phyloP scores from a whole-genome alignment of 441 rosid species.

The Hura crepitans region DNA sequence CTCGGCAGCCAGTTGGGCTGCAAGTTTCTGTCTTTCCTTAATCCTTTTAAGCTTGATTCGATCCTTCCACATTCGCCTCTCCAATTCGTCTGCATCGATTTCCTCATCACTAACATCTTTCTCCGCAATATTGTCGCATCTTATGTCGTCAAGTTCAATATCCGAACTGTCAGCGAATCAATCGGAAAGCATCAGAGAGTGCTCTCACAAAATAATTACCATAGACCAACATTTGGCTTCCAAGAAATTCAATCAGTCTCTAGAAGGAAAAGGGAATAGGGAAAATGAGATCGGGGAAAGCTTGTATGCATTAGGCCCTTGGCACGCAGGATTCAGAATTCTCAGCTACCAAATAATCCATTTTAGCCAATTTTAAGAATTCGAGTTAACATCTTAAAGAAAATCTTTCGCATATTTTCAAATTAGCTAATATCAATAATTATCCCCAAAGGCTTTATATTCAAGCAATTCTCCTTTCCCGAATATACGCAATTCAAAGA shows the following conservation, averaged over 20 bases:
- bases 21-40: slow-evolving; percentile 63
- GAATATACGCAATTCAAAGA: not conserved
- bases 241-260: not conserved
- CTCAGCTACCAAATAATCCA: not conserved
- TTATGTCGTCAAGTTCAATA: slow-evolving; percentile 64
- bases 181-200: slow-evolving; percentile 22
- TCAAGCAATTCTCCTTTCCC: not conserved
- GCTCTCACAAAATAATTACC: not conserved
- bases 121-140: slow-evolving; percentile 75
- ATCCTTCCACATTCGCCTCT: slow-evolving; percentile 97
- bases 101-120: slow-evolving; percentile 99
- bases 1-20: slow-evolving; percentile 56
- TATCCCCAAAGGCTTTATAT: not conserved
- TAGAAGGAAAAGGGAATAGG: not conserved
- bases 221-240: not conserved
- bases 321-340: not conserved
- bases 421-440: not conserved
- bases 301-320: not conserved
- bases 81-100: slow-evolving; percentile 77
- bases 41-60: slow-evolving; percentile 76
- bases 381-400: not conserved
- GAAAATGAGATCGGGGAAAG: too few relatives aligned
- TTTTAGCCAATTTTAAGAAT: not conserved
- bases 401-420: not conserved
- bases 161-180: slow-evolving; percentile 50